These are phyloP conservation scores for Biancaea sappan DNA, from an alignment of 306 rosid genomes.

Conservation along the genomic window DNA sequence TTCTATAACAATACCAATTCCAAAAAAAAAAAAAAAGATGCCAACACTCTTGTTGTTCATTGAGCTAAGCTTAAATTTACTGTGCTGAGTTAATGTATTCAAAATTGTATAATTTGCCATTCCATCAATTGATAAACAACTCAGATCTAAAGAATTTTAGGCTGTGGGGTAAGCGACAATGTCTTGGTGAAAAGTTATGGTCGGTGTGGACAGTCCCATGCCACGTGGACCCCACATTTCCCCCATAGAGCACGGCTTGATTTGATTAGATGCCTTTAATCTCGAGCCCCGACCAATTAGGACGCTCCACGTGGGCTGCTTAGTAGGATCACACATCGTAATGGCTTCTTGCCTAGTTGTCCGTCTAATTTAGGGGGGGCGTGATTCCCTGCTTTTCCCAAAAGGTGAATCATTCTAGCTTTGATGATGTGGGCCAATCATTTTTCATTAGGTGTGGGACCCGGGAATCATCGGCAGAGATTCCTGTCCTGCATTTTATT, in stretches of 20 bases:
- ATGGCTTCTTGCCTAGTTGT: conserved; percentile 18
- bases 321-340: conserved; percentile 32
- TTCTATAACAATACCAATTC: no score
- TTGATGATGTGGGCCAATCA: conserved; percentile 32
- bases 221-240: conserved; percentile 13
- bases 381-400: not conserved
- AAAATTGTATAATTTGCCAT: no score
- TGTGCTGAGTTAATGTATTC: no score
- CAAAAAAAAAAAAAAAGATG: no score
- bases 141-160: no score
- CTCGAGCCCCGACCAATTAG: conserved; percentile 3
- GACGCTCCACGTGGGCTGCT: conserved; percentile 9
- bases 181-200: conserved; percentile 43
- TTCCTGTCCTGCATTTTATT: conserved; percentile 35
- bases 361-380: conserved; percentile 13
- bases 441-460: not conserved
- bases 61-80: no score
- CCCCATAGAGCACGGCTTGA: not conserved
- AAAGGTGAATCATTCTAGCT: conserved; percentile 25
- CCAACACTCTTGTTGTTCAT: no score
- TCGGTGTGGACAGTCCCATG: conserved; percentile 58
- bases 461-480: conserved; percentile 13
- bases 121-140: no score
- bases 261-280: conserved; percentile 25
- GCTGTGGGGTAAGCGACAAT: not conserved